Conservation (phyloP, 2,329 filamentous ascomycete species). For the Epichloe amarillans region DNA sequence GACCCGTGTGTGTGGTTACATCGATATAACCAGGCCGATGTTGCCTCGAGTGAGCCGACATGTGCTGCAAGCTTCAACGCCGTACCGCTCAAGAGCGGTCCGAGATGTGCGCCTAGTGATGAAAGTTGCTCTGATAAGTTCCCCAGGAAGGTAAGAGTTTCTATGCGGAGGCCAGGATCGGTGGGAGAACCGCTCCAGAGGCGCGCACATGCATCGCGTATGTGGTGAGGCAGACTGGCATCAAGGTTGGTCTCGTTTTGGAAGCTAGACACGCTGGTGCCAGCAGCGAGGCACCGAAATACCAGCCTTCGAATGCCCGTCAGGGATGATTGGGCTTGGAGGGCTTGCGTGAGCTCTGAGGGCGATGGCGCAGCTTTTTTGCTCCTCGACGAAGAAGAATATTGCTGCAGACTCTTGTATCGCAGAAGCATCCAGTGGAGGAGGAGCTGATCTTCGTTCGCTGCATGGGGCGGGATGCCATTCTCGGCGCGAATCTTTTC, state of each 20-base stretch:
- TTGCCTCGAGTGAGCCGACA: conserved; percentile 12
- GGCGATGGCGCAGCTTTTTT: conserved; percentile 1
- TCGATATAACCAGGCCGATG: conserved; percentile 13
- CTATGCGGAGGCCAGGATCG: conserved; percentile 3
- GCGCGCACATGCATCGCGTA: conserved; percentile 13
- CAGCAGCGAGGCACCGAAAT: conserved; percentile 14
- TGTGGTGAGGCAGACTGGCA: conserved; percentile 8
- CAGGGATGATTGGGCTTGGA: conserved; percentile 15
- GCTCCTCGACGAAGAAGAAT: neutral
- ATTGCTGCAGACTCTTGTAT: conserved; percentile 6
- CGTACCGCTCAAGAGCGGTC: conserved; percentile 16
- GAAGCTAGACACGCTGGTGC: conserved; percentile 11
- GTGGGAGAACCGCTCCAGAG: conserved; percentile 7
- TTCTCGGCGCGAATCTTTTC: conserved; percentile 14
- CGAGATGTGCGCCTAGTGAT: conserved; percentile 11
- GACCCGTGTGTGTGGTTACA: conserved; percentile 10
- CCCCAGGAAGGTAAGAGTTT: conserved; percentile 25
- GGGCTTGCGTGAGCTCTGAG: conserved; percentile 9
- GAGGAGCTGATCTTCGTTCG: conserved; percentile 17
- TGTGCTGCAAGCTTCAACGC: conserved; percentile 19
- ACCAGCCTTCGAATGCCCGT: conserved; percentile 18
- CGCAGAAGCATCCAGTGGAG: conserved; percentile 24
- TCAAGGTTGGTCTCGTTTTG: neutral
- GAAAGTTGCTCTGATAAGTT: conserved; percentile 25
- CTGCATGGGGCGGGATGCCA: conserved; percentile 17